Conservation (phyloP, 169 alveolate species). For the Cryptosporidium baileyi region DNA sequence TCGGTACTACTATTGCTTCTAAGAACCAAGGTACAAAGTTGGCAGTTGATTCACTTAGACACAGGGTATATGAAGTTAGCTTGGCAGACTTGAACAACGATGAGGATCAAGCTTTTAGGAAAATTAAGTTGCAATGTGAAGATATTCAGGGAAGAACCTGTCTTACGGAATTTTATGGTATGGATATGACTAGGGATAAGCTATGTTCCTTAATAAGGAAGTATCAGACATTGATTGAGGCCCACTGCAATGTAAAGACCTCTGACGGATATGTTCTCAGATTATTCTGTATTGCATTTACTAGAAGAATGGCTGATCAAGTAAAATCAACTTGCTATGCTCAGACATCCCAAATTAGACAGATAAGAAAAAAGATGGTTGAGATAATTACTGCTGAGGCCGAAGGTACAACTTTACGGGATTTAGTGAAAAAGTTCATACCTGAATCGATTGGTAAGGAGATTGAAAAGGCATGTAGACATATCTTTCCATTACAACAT, state of each 20-base stretch:
- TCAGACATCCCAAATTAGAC: constrained; percentile 91
- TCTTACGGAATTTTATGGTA: constrained; percentile 95
- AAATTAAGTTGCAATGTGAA: constrained; percentile 93
- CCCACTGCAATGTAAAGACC: constrained; percentile 96
- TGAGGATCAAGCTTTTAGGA: constrained; percentile 94
- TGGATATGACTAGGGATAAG: constrained; percentile 96
- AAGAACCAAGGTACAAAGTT: constrained; percentile 94
- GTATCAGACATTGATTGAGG: constrained; percentile 96
- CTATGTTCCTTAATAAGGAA: constrained; percentile 95
- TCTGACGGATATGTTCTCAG: constrained; percentile 94
- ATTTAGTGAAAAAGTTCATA: constrained; percentile 92
- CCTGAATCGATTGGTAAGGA: constrained; percentile 95
- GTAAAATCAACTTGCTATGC: constrained; percentile 96
- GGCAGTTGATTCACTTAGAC: constrained; percentile 93
- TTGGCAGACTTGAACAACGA: constrained; percentile 94
- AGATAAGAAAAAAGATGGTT: constrained; percentile 95
- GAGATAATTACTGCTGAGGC: constrained; percentile 94
- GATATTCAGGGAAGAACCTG: constrained; percentile 94
- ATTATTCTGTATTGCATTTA: constrained; percentile 96
- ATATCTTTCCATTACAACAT: constrained; percentile 96
- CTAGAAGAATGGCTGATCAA: constrained; percentile 92
- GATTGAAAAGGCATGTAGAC: constrained; percentile 93
- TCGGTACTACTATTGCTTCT: constrained; percentile 94
- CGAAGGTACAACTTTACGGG: constrained; percentile 90
- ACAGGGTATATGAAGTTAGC: constrained; percentile 94